Evolutionary conservation across 768 basidiomycete genomes (phyloP), one percentile per base, ranked within the genome.

Genomic region (Russula emetica): DNA sequence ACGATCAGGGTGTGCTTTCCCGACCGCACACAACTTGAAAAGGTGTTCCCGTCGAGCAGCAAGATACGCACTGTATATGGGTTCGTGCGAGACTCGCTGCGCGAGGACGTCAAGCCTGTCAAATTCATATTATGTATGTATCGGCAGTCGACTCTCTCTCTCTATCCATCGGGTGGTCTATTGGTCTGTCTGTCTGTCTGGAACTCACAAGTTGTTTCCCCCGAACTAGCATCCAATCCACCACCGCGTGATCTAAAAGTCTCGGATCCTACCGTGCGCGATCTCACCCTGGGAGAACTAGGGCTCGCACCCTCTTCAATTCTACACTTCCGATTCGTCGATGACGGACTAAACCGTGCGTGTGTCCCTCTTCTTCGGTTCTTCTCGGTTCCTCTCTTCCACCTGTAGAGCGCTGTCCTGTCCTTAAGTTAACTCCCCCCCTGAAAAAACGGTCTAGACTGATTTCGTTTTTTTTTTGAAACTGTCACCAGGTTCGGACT

Each of bases 11-110:
- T 96, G 67, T 83, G 82, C 69, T 96, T 95, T 74, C 77, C 85
- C 24, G 91, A 95, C 74, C 82, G 88, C 54, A 90, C 85, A 2
- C 86, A 88, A 71, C 79, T 96, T 16, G 93, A 96, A 76, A 86
- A 84, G 69, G 74, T 75, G 0, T 94, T 95, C 70, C 79, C 85
- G 3, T 94, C 93, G 7, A 82, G 82, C 4, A 83, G 85, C 74
- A 94, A 89, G 73, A 92, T 96, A 56, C 82, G 83, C 55, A 79
- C 87, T 2, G 83, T 96, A 10, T 95, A 96, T 72, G 90, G 88
- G 11, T 94, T 94, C 67, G 91, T 94, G 58, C 82, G 87, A 38
- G 76, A 78, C 36, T 82, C 83, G 24, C 76, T 96, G 38, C 77
- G 83, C 49, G 88, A 90, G 61, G 90, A 92, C 65, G 83, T 86